Evolutionary conservation across 805 yeast species (phyloP).

Genomic region (Kluyveromyces wickerhamii): DNA sequence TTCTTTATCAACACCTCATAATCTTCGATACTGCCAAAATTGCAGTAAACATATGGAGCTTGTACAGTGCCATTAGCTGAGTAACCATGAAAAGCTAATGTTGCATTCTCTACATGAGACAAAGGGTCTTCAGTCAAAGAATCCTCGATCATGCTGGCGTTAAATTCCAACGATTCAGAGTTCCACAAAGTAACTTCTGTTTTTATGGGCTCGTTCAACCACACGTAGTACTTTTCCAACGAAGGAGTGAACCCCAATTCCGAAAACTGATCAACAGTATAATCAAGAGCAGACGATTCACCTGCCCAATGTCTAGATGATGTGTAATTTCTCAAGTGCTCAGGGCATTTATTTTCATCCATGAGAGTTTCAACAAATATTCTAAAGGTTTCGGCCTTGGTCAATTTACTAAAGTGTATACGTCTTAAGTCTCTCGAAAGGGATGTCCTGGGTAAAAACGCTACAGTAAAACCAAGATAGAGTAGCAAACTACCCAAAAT

Average conservation of each 20-base stretch:
- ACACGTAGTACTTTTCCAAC: constrained; percentile 49
- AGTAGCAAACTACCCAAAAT: constrained; percentile 19
- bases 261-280: constrained; percentile 42
- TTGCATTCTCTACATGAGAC: constrained; percentile 31
- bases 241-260: constrained; percentile 44
- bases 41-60: constrained; percentile 48
- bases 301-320: constrained; percentile 33
- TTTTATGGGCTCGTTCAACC: constrained; percentile 44
- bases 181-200: constrained; percentile 32
- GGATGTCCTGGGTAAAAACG: constrained; percentile 80
- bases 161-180: constrained; percentile 33
- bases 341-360: constrained; percentile 28
- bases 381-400: constrained; percentile 64
- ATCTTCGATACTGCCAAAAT: constrained; percentile 53
- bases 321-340: constrained; percentile 22
- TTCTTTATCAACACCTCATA: constrained; percentile 35
- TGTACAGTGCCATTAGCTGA: constrained; percentile 57
- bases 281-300: constrained; percentile 38
- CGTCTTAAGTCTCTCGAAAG: constrained; percentile 73
- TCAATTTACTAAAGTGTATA: constrained; percentile 55
- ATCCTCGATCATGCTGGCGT: constrained; percentile 47
- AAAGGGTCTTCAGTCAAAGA: constrained; percentile 35
- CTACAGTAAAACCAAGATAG: constrained; percentile 47
- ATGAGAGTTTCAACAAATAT: constrained; percentile 39
- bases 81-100: constrained; percentile 53